Evolutionary conservation across 106 monocot species (phyloP).

Genomic region (Allium sativum): DNA sequence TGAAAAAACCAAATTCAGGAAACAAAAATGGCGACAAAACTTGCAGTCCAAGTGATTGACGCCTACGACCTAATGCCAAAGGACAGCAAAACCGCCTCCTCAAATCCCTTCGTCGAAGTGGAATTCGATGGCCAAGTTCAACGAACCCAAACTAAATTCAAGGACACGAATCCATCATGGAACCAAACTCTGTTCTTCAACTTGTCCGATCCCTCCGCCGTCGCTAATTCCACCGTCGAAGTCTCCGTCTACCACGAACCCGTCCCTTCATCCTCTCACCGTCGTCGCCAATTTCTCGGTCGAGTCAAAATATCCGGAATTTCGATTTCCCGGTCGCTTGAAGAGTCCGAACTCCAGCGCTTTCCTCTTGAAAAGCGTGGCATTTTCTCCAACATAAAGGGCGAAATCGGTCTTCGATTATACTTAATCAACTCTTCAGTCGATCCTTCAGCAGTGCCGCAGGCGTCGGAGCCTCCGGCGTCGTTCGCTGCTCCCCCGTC

Average conservation of each 20-base stretch:
- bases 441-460: not conserved
- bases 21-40: conserved; percentile 29
- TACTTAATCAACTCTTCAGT: conserved; percentile 17
- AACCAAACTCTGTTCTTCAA: conserved; percentile 74
- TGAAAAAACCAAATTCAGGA: not conserved
- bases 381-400: conserved; percentile 72
- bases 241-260: conserved; percentile 65
- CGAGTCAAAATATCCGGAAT: conserved; percentile 57
- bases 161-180: conserved; percentile 60
- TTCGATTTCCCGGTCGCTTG: conserved; percentile 33
- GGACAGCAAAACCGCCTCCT: conserved; percentile 43
- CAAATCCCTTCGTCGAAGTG: conserved; percentile 73
- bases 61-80: conserved; percentile 78
- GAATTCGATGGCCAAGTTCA: conserved; percentile 55
- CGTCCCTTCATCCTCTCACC: not conserved
- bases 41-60: conserved; percentile 63
- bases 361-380: conserved; percentile 89
- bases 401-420: conserved; percentile 62
- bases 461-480: not conserved
- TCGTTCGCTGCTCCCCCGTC: not conserved
- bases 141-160: conserved; percentile 45
- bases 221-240: conserved; percentile 26
- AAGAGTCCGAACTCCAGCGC: conserved; percentile 21
- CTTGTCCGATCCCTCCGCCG: conserved; percentile 24
- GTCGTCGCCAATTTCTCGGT: conserved; percentile 55